These are phyloP conservation scores for Cladosporium sp. DNA, from an alignment of 2,329 filamentous ascomycete genomes.

Conservation along the genomic window DNA sequence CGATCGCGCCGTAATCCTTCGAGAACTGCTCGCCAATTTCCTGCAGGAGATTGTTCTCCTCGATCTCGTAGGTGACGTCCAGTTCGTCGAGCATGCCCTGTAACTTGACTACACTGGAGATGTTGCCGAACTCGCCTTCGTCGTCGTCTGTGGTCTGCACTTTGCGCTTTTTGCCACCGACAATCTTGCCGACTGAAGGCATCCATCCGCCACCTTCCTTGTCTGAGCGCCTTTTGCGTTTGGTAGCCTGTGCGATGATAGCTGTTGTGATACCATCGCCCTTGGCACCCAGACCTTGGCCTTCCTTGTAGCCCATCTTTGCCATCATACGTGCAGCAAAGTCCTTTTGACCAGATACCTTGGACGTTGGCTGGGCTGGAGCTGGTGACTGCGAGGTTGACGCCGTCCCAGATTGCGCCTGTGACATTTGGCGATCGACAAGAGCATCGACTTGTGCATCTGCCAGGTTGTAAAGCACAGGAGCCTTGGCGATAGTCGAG, in stretches of 20 bases:
- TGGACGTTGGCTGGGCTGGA: constrained; percentile 55
- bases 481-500: constrained; percentile 74
- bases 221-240: constrained; percentile 76
- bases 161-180: constrained; percentile 68
- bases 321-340: constrained; percentile 87
- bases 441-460: constrained; percentile 48
- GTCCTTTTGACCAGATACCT: constrained; percentile 74
- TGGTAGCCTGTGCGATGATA: constrained; percentile 80
- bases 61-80: constrained; percentile 76
- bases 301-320: constrained; percentile 92
- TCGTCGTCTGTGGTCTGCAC: constrained; percentile 35
- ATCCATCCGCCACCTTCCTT: constrained; percentile 78
- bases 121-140: constrained; percentile 47
- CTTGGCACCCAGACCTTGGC: constrained; percentile 80
- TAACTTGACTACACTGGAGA: constrained; percentile 81
- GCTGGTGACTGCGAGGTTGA: constrained; percentile 7
- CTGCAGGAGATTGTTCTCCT: constrained; percentile 71
- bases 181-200: constrained; percentile 71
- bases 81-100: constrained; percentile 84
- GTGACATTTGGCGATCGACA: constrained; percentile 50
- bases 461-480: constrained; percentile 69
- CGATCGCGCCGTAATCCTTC: constrained; percentile 59
- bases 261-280: constrained; percentile 82
- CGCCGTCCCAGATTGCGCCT: background rate
- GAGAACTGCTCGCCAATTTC: constrained; percentile 95